Conservation (phyloP, 371 early-diverging fungal genomes). For the Lichtheimia hyalospora region DNA sequence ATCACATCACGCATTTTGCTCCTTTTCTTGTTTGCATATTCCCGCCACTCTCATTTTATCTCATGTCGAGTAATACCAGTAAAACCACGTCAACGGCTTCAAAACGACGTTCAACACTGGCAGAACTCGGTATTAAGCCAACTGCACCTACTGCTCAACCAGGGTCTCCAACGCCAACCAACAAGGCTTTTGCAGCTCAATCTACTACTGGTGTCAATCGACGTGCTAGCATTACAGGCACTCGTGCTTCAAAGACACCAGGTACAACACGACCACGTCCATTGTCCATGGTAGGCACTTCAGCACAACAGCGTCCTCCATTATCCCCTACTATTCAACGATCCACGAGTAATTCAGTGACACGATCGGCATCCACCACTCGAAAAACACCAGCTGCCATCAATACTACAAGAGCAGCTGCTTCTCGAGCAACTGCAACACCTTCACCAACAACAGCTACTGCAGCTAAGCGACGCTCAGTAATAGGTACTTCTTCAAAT, state of each 20-base stretch:
- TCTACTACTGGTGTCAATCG: slow-evolving; percentile 14
- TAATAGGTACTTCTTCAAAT: slow-evolving; percentile 23
- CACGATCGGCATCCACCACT: background rate
- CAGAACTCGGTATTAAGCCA: slow-evolving; percentile 46
- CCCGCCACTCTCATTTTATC: too few species aligned
- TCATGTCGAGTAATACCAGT: too few species aligned
- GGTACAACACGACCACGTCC: slow-evolving; percentile 14
- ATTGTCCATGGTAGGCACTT: slow-evolving; percentile 18
- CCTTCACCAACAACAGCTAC: slow-evolving; percentile 16
- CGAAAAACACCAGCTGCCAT: slow-evolving; percentile 21
- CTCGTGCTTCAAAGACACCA: slow-evolving; percentile 16
- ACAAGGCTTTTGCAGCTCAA: slow-evolving; percentile 16
- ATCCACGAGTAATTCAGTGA: slow-evolving; percentile 10
- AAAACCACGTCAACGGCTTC: background rate
- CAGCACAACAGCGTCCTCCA: slow-evolving; percentile 18
- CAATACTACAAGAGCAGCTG: slow-evolving; percentile 13
- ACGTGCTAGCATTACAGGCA: slow-evolving; percentile 7
- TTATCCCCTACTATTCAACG: slow-evolving; percentile 22
- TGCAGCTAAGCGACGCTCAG: slow-evolving; percentile 27
- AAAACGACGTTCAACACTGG: slow-evolving; percentile 34
- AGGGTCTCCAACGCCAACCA: slow-evolving; percentile 13
- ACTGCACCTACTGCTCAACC: too few species aligned
- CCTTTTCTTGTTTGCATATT: too few species aligned
- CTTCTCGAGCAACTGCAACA: slow-evolving; percentile 10
- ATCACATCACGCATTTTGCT: too few species aligned